Base-by-base conservation (phyloP, 805 yeast species). In the Jamesozyma piceae region DNA sequence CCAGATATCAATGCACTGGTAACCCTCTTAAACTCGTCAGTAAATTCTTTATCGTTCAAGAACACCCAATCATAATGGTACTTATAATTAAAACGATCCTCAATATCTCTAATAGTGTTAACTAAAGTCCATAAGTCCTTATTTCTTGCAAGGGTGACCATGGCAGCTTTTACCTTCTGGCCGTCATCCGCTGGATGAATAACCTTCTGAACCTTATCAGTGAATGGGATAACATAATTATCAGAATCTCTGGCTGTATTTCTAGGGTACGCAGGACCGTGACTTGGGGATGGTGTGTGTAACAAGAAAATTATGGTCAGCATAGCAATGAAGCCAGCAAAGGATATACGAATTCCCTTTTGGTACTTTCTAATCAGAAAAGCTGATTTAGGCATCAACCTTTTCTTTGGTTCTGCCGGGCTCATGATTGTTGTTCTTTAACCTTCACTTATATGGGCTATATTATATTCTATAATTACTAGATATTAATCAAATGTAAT, bases 31-130 rank as follows among this genome's bases (percentile, higher is more conserved):
- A 84, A 85, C 48, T 73, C 75, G 3, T 68, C 71, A 35, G 71
- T 57, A 58, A 85, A 85, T 2, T 73, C 75, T 47, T 68, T 73
- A 54, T 85, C 88, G 58, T 85, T 85, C 38, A 84, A 60, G 52
- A 85, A 84, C 2, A 82, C 80, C 86, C 88, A 84, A 59, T 84
- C 92, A 55, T 84, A 83, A 50, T 77, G 73, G 55, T 61, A 80
- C 41, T 69, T 65, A 34, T 55, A 29, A 61, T 84, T 84, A 66
- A 82, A 83, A 31, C 89, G 63, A 49, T 73, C 78, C 54, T 83
- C 84, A 37, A 79, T 75, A 43, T 72, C 71, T 49, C 76, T 72
- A 39, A 84, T 74, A 3, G 90, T 72, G 35, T 71, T 71, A 5
- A 79, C 58, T 56, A 84, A 67, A 13, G 63, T 64, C 54, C 70